phyloP scores from a whole-genome alignment of 208 protist species.

The Wallacemonas sp. region DNA sequence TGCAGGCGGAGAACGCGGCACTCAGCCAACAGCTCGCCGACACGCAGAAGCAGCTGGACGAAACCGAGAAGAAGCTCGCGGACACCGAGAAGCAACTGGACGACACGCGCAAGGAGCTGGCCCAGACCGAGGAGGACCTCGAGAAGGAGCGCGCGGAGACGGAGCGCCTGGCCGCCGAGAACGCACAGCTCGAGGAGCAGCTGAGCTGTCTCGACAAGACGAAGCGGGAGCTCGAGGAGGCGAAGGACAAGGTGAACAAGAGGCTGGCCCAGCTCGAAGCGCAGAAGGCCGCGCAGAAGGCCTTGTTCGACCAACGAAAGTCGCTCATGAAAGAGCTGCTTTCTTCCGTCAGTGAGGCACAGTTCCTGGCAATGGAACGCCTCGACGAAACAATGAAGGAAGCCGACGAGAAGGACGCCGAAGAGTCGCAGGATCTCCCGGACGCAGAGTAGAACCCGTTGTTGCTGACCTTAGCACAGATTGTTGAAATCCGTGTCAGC shows the following conservation, averaged over 20 bases:
- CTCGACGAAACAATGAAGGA: slow-evolving; percentile 7
- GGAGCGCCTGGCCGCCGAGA: slow-evolving; percentile 15
- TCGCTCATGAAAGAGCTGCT: slow-evolving; percentile 10
- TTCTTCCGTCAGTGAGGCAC: neutral
- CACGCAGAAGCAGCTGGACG: slow-evolving; percentile 11
- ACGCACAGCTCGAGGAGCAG: slow-evolving; percentile 4
- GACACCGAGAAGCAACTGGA: slow-evolving; percentile 3
- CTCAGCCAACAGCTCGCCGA: slow-evolving; percentile 18
- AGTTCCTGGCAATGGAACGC: slow-evolving; percentile 18
- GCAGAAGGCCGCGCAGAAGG: neutral
- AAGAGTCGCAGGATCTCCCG: neutral
- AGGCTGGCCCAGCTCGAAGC: slow-evolving; percentile 5
- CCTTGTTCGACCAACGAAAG: neutral
- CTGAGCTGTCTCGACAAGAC: slow-evolving; percentile 14
- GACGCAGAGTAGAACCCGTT: neutral
- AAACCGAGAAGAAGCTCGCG: neutral
- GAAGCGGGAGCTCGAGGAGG: slow-evolving; percentile 16
- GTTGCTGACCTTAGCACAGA: neutral
- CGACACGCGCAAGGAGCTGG: neutral
- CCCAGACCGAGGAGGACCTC: slow-evolving; percentile 19
- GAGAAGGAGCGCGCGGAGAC: slow-evolving; percentile 19
- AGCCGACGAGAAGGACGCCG: neutral
- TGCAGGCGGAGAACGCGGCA: slow-evolving; percentile 5
- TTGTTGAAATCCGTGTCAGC: too few relatives aligned
- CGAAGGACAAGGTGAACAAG: neutral